A percentile compares a stretch with the other conserved stretches of the same genome.
Evolutionary conservation across 768 basidiomycete species (phyloP).

Genomic region (Kondoa malvinella): DNA sequence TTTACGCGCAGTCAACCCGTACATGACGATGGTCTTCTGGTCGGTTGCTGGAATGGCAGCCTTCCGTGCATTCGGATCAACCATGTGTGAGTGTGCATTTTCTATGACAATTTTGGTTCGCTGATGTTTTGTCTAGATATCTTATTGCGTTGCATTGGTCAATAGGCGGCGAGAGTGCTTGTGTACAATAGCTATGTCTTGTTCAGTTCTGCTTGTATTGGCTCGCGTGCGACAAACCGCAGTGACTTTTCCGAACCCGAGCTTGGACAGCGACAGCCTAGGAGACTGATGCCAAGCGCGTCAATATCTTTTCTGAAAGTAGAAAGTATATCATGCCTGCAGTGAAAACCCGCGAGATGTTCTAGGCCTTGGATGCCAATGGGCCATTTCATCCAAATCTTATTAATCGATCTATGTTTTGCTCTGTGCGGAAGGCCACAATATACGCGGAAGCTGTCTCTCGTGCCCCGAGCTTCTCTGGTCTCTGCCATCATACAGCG

Average conservation of each 20-base stretch:
- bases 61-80: neutral
- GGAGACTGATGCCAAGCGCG: too few relatives aligned
- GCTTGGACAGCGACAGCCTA: neutral
- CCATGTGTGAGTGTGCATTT: neutral
- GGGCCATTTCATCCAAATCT: neutral
- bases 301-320: neutral
- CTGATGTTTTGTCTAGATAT: neutral
- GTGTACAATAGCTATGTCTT: too few relatives aligned
- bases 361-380: neutral
- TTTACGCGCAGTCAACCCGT: neutral
- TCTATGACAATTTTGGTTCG: neutral
- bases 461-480: neutral
- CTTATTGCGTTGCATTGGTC: neutral
- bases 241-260: too few relatives aligned
- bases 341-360: neutral
- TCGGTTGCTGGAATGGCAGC: conserved; percentile 3
- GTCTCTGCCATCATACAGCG: conserved; percentile 36
- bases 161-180: too few relatives aligned
- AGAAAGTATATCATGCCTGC: neutral
- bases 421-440: neutral
- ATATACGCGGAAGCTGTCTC: neutral
- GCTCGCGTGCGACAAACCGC: too few relatives aligned
- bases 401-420: neutral
- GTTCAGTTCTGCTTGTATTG: too few relatives aligned
- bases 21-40: conserved; percentile 5